These are phyloP conservation scores for Zygosaccharomyces bisporus DNA, from an alignment of 805 yeast genomes.

Conservation along the genomic window DNA sequence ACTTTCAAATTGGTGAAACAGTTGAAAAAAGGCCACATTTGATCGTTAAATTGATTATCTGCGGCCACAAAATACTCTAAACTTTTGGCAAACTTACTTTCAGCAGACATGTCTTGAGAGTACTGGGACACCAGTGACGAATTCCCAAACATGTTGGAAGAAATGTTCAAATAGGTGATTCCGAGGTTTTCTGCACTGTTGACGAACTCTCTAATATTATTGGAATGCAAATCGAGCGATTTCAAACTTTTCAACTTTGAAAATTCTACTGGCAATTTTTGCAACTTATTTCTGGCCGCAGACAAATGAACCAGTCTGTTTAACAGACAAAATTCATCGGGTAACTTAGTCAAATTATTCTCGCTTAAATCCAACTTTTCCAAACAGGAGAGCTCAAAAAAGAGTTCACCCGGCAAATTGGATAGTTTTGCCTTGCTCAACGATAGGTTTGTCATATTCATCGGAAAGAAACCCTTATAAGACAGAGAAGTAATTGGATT, in stretches of 20 bases:
- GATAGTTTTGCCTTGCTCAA: conserved; percentile 80
- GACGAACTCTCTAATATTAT: conserved; percentile 69
- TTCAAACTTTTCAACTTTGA: conserved; percentile 57
- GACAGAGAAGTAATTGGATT: conserved; percentile 67
- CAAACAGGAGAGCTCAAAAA: conserved; percentile 57
- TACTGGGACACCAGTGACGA: conserved; percentile 19
- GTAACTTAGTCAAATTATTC: conserved; percentile 76
- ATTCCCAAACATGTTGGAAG: conserved; percentile 62
- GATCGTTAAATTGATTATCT: conserved; percentile 81
- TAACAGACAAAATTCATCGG: conserved; percentile 61
- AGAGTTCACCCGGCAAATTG: conserved; percentile 60
- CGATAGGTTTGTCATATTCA: conserved; percentile 65
- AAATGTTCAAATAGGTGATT: conserved; percentile 58
- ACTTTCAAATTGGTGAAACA: conserved; percentile 53
- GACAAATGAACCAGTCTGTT: conserved; percentile 62
- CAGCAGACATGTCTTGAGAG: conserved; percentile 47
- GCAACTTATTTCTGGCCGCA: conserved; percentile 68
- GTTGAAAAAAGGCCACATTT: conserved; percentile 65
- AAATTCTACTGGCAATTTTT: conserved; percentile 62
- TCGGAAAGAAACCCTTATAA: conserved; percentile 45
- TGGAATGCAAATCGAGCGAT: conserved; percentile 75
- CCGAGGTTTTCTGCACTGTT: conserved; percentile 64
- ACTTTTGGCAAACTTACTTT: conserved; percentile 43
- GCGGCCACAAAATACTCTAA: conserved; percentile 61
- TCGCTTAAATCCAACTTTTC: conserved; percentile 74